phyloP scores from a whole-genome alignment of 257 asterid genomes.

The Paraleonurus japonicus region DNA sequence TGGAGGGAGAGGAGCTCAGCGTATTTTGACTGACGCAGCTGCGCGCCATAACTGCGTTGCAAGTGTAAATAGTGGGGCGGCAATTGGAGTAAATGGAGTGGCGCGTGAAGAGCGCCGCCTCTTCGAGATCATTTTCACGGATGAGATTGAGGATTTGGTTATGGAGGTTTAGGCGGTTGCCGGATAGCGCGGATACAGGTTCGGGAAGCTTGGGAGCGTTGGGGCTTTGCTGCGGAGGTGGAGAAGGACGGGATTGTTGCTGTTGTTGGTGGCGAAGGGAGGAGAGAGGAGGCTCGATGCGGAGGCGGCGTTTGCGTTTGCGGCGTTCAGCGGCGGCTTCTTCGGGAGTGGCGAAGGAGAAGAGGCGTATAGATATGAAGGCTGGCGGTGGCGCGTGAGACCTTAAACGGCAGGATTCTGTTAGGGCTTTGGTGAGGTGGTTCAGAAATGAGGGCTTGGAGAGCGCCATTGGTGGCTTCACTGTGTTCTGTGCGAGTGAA shows the following conservation, averaged over 20 bases:
- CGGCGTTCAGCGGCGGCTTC: slow-evolving; percentile 98
- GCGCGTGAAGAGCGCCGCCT: slow-evolving; percentile 89
- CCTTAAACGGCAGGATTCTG: slow-evolving; percentile 31
- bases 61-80: slow-evolving; percentile 83
- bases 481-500: neutral
- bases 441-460: slow-evolving; percentile 58
- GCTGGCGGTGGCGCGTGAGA: slow-evolving; percentile 37
- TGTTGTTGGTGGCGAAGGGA: slow-evolving; percentile 64
- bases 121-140: slow-evolving; percentile 89
- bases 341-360: slow-evolving; percentile 92
- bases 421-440: slow-evolving; percentile 54
- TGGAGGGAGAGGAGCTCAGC: slow-evolving; percentile 83
- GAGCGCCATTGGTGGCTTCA: slow-evolving; percentile 55
- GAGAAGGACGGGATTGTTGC: slow-evolving; percentile 42
- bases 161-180: slow-evolving; percentile 75
- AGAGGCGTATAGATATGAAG: slow-evolving; percentile 49
- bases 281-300: slow-evolving; percentile 77
- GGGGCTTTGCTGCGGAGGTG: slow-evolving; percentile 55
- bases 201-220: slow-evolving; percentile 91
- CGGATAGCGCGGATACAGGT: slow-evolving; percentile 64
- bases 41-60: slow-evolving; percentile 84
- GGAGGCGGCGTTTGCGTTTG: slow-evolving; percentile 79
- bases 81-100: slow-evolving; percentile 91
- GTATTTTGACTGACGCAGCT: slow-evolving; percentile 72
- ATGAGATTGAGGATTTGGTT: slow-evolving; percentile 72